phyloP scores from a whole-genome alignment of 1,284 basidiomycete genomes.

The Amylostereum areolatum region DNA sequence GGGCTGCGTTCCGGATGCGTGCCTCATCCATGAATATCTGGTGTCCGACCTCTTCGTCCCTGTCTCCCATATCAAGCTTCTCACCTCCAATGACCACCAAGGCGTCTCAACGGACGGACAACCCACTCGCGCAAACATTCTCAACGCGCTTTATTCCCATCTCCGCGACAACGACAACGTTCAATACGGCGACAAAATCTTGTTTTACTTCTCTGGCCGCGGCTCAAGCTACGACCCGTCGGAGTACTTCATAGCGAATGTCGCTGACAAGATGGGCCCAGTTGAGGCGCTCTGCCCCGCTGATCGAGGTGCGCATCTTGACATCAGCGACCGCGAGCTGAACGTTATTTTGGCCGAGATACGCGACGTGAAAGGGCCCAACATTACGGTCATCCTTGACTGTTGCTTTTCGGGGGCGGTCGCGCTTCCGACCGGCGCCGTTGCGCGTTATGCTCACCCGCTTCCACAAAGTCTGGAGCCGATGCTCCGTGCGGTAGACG shows the following conservation, averaged over 20 bases:
- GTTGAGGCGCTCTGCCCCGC: conserved; percentile 1
- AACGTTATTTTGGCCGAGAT: neutral
- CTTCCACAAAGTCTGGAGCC: too few species aligned
- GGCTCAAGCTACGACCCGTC: conserved; percentile 5
- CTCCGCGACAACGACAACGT: conserved; percentile 12
- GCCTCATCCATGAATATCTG: neutral
- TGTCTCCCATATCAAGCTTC: neutral
- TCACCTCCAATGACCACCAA: neutral
- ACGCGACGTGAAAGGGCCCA: neutral
- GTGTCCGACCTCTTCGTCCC: neutral
- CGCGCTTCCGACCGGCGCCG: neutral
- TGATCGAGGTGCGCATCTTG: neutral
- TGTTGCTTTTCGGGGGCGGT: neutral
- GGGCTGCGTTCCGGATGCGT: neutral
- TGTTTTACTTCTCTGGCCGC: conserved; percentile 14
- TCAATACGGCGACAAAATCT: conserved; percentile 7
- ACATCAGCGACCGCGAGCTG: conserved; percentile 2
- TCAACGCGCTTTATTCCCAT: conserved; percentile 9
- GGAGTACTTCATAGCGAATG: neutral
- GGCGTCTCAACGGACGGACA: neutral
- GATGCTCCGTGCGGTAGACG: too few species aligned
- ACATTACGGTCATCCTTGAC: neutral
- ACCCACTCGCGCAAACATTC: conserved; percentile 10
- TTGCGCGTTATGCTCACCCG: neutral
- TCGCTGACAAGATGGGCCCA: conserved; percentile 2